These are phyloP conservation scores for Cutaneotrichosporon daszewskae DNA, from an alignment of 1,284 basidiomycete genomes.

Conservation along the genomic window DNA sequence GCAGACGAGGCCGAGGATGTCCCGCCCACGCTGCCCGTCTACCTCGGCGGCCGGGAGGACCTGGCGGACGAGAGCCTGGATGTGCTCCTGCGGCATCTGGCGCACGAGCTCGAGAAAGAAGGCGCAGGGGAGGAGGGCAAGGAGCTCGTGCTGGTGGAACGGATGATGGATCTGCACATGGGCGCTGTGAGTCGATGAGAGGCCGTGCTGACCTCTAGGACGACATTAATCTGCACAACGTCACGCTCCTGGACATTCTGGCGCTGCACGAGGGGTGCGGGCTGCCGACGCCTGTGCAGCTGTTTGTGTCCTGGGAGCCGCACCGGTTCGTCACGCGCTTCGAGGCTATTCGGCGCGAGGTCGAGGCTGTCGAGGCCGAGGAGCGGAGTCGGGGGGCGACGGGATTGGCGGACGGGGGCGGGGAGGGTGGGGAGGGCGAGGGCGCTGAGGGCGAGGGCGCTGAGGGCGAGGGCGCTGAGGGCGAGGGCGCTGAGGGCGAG, in stretches of 20 bases:
- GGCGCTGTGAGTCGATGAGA: constrained; percentile 57
- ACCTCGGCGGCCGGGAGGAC: constrained; percentile 27
- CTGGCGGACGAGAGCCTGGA: constrained; percentile 27
- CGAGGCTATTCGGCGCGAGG: constrained; percentile 35
- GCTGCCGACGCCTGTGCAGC: constrained; percentile 35
- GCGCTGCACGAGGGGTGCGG: constrained; percentile 36
- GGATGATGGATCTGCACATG: constrained; percentile 56
- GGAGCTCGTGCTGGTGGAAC: constrained; percentile 35
- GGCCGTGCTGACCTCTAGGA: constrained; percentile 23
- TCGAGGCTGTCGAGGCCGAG: constrained; percentile 56
- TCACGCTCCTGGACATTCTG: constrained; percentile 38
- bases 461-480: neutral
- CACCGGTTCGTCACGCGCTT: constrained; percentile 39
- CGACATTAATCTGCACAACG: constrained; percentile 31
- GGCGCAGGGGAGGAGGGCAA: constrained; percentile 12
- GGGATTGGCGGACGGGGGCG: constrained; percentile 42
- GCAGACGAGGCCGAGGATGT: constrained; percentile 7
- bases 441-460: constrained; percentile 4
- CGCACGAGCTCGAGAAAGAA: constrained; percentile 23
- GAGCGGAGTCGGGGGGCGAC: no score
- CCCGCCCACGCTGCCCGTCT: constrained; percentile 16
- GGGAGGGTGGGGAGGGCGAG: constrained; percentile 55
- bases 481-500: neutral
- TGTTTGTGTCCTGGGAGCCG: constrained; percentile 31
- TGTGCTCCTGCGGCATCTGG: constrained; percentile 26